Evolutionary conservation across 768 basidiomycete species (phyloP).

Genomic region (Suillus spraguei): DNA sequence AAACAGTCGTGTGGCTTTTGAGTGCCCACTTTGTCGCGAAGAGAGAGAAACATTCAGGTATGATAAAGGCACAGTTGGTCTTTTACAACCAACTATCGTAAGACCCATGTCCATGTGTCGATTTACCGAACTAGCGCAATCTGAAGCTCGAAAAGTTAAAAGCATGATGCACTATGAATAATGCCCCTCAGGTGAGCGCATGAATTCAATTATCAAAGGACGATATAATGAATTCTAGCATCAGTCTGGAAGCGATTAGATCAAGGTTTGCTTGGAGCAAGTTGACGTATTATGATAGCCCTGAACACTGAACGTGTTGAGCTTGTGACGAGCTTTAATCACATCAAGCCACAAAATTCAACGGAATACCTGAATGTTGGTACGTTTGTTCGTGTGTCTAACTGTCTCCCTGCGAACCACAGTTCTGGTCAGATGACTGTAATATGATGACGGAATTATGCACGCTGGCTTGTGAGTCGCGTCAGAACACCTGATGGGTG

Average conservation of each 20-base stretch:
- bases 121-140: slow-evolving; percentile 11
- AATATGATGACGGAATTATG: not conserved
- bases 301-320: slow-evolving; percentile 25
- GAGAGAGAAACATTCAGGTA: slow-evolving; percentile 36
- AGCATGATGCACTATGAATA: slow-evolving; percentile 34
- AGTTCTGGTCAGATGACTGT: not conserved
- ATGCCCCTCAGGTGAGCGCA: slow-evolving; percentile 32
- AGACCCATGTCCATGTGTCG: slow-evolving; percentile 31
- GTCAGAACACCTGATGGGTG: slow-evolving; percentile 4
- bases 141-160: slow-evolving; percentile 12
- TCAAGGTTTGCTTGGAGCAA: slow-evolving; percentile 31
- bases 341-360: not conserved
- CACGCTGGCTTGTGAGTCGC: not conserved
- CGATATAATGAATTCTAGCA: slow-evolving; percentile 19
- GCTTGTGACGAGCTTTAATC: not conserved
- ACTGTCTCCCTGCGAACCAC: not conserved
- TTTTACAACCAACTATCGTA: slow-evolving; percentile 17
- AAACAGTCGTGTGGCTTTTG: slow-evolving; percentile 31
- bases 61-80: slow-evolving; percentile 15
- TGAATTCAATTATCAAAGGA: slow-evolving; percentile 20
- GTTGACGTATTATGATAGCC: slow-evolving; percentile 39
- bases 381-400: not conserved
- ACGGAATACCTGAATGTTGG: not conserved
- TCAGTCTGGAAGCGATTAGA: slow-evolving; percentile 40
- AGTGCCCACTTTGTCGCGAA: slow-evolving; percentile 36